Conservation (phyloP, 495 filamentous ascomycete species). For the Halenospora varia region DNA sequence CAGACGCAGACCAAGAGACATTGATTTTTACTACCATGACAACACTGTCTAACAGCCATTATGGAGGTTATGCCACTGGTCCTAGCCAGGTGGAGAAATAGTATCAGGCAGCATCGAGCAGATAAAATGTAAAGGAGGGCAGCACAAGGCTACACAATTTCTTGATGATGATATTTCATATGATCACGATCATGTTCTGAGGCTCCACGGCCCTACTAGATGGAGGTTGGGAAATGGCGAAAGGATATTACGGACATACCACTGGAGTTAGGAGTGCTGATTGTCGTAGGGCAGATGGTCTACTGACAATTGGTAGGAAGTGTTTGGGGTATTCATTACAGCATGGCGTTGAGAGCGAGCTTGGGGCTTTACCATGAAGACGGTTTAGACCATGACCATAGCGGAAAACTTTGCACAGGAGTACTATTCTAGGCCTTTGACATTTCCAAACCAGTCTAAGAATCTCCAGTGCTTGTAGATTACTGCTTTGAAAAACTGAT, state of each 20-base stretch:
- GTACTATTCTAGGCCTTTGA: too few relatives aligned
- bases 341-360: background rate
- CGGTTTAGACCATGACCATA: too few relatives aligned
- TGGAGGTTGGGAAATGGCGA: background rate
- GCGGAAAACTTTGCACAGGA: too few relatives aligned
- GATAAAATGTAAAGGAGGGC: too few relatives aligned
- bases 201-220: background rate
- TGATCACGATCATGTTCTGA: background rate
- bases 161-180: too few relatives aligned
- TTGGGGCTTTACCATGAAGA: too few relatives aligned
- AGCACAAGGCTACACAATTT: too few relatives aligned
- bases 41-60: slow-evolving; percentile 58
- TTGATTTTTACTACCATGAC: slow-evolving; percentile 86
- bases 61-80: too few relatives aligned
- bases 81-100: background rate
- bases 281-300: background rate
- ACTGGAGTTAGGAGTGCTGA: background rate
- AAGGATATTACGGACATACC: background rate
- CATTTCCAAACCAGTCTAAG: too few relatives aligned
- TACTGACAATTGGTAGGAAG: background rate
- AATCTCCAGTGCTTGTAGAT: too few relatives aligned
- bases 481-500: too few relatives aligned
- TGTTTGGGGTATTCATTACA: background rate
- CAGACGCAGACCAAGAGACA: slow-evolving; percentile 71
- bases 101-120: background rate